Percentiles rank a stretch among this genome's conserved stretches.
These are phyloP conservation scores for Hymenoscyphus fructigenus DNA, from an alignment of 2,329 filamentous ascomycete genomes.

Conservation along the genomic window DNA sequence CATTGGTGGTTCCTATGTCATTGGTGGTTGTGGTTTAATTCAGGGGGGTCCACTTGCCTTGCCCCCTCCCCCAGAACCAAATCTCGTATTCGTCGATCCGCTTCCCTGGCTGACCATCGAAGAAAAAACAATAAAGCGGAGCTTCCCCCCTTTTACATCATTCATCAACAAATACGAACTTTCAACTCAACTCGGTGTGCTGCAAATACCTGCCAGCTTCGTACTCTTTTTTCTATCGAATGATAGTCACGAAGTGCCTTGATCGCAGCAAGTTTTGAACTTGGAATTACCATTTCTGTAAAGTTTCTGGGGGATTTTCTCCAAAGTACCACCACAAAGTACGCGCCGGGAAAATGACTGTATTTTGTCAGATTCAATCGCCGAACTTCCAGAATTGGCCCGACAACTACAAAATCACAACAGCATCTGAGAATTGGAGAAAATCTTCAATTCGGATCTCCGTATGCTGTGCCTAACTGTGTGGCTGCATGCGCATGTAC, in stretches of 20 bases:
- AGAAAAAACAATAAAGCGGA: background rate
- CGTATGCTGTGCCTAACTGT: no score
- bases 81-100: constrained; percentile 1
- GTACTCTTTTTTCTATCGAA: background rate
- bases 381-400: background rate
- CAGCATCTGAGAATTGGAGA: background rate
- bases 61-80: background rate
- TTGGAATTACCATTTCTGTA: no score
- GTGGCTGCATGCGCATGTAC: no score
- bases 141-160: background rate
- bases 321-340: background rate
- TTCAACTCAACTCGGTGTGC: background rate
- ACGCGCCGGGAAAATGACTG: background rate
- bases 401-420: background rate
- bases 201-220: background rate
- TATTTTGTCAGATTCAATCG: background rate
- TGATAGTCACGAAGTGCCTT: no score
- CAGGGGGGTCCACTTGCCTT: background rate
- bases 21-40: background rate
- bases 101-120: background rate
- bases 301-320: no score
- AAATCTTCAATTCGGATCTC: background rate
- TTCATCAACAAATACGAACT: background rate
- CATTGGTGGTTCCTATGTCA: no score
- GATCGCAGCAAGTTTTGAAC: no score